Evolutionary conservation across 2,329 filamentous ascomycete genomes (phyloP).

Genomic region (Xylaria sp.): DNA sequence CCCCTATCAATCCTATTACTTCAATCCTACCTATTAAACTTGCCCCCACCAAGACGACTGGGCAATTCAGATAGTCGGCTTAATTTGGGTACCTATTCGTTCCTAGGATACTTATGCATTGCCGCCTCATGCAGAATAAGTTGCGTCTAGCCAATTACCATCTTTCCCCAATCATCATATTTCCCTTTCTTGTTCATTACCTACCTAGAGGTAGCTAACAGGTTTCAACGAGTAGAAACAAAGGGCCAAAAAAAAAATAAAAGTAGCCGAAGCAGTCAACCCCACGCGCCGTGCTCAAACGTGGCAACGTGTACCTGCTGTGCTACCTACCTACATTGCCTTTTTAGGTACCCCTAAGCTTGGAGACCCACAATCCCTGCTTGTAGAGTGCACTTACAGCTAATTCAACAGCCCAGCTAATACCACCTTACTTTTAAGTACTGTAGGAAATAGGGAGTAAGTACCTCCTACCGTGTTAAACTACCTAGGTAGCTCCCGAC

Average conservation of each 20-base stretch:
- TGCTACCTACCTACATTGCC: neutral
- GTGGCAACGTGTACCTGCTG: conserved; percentile 25
- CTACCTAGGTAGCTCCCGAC: conserved; percentile 2
- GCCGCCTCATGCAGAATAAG: conserved; percentile 11
- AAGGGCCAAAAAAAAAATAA: conserved; percentile 7
- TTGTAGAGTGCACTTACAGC: too few species aligned
- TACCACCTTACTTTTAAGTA: neutral
- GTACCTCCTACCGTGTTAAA: neutral
- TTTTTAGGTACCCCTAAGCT: conserved; percentile 6
- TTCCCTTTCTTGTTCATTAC: neutral
- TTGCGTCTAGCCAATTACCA: conserved; percentile 5
- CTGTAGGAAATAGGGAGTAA: conserved; percentile 1
- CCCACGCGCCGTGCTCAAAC: conserved; percentile 14
- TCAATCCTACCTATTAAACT: neutral
- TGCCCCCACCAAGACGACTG: conserved; percentile 1
- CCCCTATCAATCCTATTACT: conserved; percentile 2
- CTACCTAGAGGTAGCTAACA: neutral
- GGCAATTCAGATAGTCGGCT: neutral
- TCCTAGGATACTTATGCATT: neutral
- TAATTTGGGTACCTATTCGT: neutral
- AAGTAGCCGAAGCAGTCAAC: neutral
- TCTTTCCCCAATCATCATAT: neutral
- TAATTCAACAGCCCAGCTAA: too few species aligned
- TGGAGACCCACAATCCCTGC: conserved; percentile 6
- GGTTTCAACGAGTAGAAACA: neutral